Evolutionary conservation across 768 basidiomycete species (phyloP).

Genomic region (Harrya chromipes): DNA sequence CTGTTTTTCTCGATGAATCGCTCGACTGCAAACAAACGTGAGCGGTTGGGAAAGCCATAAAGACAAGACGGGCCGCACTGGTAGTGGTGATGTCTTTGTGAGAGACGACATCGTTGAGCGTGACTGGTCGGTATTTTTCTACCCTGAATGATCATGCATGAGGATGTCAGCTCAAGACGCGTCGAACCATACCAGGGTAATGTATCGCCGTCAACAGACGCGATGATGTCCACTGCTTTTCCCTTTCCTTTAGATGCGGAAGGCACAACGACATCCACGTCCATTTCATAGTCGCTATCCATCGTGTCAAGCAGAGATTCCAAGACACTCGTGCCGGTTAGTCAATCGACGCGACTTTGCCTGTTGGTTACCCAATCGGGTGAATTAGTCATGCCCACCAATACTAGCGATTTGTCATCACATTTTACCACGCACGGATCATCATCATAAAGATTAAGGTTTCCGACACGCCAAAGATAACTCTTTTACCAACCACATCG

Average conservation of each 20-base stretch:
- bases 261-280: slow-evolving; percentile 36
- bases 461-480: slow-evolving; percentile 12
- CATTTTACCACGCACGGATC: slow-evolving; percentile 40
- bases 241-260: slow-evolving; percentile 62
- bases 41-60: neutral
- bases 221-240: slow-evolving; percentile 48
- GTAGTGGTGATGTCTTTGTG: slow-evolving; percentile 94
- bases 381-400: slow-evolving; percentile 11
- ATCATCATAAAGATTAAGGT: slow-evolving; percentile 37
- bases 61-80: slow-evolving; percentile 45
- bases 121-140: slow-evolving; percentile 93
- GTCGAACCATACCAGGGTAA: slow-evolving; percentile 71
- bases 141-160: slow-evolving; percentile 57
- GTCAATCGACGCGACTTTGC: slow-evolving; percentile 16
- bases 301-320: neutral
- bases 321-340: too few relatives aligned
- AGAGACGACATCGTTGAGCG: slow-evolving; percentile 91
- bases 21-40: slow-evolving; percentile 61
- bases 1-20: slow-evolving; percentile 95
- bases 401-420: slow-evolving; percentile 3
- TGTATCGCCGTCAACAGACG: slow-evolving; percentile 54
- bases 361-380: slow-evolving; percentile 1
- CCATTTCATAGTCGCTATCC: slow-evolving; percentile 49
- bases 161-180: neutral
- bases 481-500: slow-evolving; percentile 22